These are phyloP conservation scores for Saturnispora serradocipensis DNA, from an alignment of 805 yeast species.

Conservation along the genomic window DNA sequence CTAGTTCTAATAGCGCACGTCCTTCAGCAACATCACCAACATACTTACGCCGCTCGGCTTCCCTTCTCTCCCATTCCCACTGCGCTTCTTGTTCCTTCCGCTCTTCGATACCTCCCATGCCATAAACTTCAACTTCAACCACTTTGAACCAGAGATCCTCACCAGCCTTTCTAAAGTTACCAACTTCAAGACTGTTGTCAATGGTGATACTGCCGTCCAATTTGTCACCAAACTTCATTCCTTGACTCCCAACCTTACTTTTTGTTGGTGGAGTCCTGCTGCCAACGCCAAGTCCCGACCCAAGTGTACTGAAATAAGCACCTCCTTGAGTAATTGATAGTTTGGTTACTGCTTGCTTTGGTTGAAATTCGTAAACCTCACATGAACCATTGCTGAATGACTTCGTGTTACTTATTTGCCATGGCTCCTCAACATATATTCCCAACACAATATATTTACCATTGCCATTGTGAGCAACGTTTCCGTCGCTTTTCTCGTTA, in stretches of 20 bases:
- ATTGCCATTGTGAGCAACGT: neutral
- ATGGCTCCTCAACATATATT: conserved; percentile 36
- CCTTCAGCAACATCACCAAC: conserved; percentile 75
- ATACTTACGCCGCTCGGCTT: conserved; percentile 68
- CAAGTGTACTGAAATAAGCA: conserved; percentile 60
- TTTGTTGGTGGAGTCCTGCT: conserved; percentile 23
- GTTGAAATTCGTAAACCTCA: conserved; percentile 57
- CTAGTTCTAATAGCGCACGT: conserved; percentile 79
- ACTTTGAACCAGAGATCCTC: conserved; percentile 63
- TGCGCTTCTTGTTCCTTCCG: conserved; percentile 63
- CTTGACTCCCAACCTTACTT: conserved; percentile 51
- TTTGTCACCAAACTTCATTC: conserved; percentile 1
- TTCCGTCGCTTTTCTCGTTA: neutral
- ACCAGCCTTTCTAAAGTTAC: conserved; percentile 60
- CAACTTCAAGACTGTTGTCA: conserved; percentile 74
- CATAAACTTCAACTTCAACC: conserved; percentile 83
- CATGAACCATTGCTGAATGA: conserved; percentile 59
- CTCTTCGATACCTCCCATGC: conserved; percentile 75
- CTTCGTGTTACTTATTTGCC: conserved; percentile 66
- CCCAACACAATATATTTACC: conserved; percentile 13
- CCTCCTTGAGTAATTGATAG: conserved; percentile 19
- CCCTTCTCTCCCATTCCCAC: conserved; percentile 90
- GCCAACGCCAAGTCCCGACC: conserved; percentile 82
- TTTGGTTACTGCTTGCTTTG: conserved; percentile 47
- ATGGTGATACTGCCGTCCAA: conserved; percentile 58